phyloP scores from a whole-genome alignment of 192 early-diverging fungal genomes.

The Mortierella hygrophila region DNA sequence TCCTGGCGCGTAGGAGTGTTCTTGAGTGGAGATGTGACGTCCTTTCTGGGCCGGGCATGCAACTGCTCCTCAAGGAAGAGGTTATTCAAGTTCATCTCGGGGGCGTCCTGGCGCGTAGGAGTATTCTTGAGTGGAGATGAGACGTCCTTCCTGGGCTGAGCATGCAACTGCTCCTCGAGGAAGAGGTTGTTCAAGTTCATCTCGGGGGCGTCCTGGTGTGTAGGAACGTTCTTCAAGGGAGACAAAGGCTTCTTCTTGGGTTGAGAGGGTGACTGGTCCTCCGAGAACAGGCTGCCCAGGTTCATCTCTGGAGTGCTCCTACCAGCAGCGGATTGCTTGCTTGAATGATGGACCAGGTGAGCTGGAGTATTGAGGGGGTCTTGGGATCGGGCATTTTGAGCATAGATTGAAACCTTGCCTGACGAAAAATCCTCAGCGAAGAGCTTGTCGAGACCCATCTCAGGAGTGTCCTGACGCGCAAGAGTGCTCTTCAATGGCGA shows the following conservation, averaged over 20 bases:
- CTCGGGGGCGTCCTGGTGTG: neutral
- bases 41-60: too few relatives aligned
- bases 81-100: neutral
- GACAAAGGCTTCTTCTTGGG: neutral
- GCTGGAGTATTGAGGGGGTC: too few relatives aligned
- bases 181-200: constrained; percentile 13
- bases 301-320: neutral
- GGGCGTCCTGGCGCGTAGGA: neutral
- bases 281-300: neutral
- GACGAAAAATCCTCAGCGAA: neutral
- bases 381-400: too few relatives aligned
- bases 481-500: neutral
- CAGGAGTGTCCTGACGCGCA: neutral
- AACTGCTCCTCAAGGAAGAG: neutral
- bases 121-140: neutral
- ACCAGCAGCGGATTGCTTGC: neutral
- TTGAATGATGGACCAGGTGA: neutral
- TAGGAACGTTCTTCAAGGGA: neutral
- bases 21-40: neutral
- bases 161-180: constrained; percentile 1
- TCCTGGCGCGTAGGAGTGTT: neutral
- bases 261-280: neutral
- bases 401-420: neutral
- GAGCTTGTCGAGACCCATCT: neutral
- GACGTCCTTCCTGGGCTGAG: neutral